Base-by-base conservation (phyloP, 164 flowering plant genomes). In the Saururus chinensis region DNA sequence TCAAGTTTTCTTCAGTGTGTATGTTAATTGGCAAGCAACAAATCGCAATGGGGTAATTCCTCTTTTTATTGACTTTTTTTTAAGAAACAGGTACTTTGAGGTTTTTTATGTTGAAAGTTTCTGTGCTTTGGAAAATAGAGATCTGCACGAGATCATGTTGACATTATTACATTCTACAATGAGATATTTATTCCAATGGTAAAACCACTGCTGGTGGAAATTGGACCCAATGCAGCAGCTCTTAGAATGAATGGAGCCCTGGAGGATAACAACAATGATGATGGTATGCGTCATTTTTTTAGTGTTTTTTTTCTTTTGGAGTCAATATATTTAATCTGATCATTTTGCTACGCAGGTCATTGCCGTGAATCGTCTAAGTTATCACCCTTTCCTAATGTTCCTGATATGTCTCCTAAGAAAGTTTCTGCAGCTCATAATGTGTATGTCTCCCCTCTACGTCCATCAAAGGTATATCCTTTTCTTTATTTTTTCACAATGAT, bases 361-460 rank as follows among this genome's bases (percentile, higher is more conserved):
- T 81, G 83, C 71, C 96, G 97, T 49, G 87, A 84, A 67, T 87
- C 95, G 25, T 96, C 96, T 7, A 82, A 78, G 57, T 41, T 83
- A 56, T 75, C 98, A 59, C 59, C 82, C 19, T 95, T 95, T 76
- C 96, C 99, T 25, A 82, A 74, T 70, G 82, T 95, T 25, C 99
- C 99, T 61, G 98, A 95, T 69, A 89, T 95, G 96, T 95, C 99
- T 22, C 99, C 99, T 1, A 92, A 89, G 81, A 92, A 95, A 74
- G 98, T 95, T 41, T 92, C 99, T 66, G 79, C 95, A 6, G 60
- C 80, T 25, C 99, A 83, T 65, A 95, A 95, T 75, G 95, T 95
- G n/a, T 95, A 89, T 60, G 99, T 91, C 49, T 95, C 99, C 51
- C 99, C 99, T 21, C 66, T 95, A 68, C 82, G 99, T 41, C 82